Percentiles rank a stretch among this genome's conserved stretches.
phyloP scores from a whole-genome alignment of 2,329 filamentous ascomycete species.

The Blastomyces percursus region DNA sequence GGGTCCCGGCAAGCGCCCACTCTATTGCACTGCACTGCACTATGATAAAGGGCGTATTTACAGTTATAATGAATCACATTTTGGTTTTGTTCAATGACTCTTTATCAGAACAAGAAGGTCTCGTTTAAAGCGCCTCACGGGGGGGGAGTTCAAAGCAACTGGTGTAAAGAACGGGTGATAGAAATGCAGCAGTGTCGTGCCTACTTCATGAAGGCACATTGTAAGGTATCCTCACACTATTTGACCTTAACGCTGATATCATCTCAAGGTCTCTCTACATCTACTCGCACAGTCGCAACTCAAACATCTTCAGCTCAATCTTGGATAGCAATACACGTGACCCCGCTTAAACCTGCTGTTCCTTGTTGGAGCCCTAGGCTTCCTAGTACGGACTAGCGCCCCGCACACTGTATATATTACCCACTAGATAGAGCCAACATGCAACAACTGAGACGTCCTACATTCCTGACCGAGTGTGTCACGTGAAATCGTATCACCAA shows the following conservation, averaged over 20 bases:
- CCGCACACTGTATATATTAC: no score
- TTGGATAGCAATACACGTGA: neutral
- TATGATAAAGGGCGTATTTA: neutral
- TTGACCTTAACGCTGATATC: neutral
- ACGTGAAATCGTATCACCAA: slow-evolving; percentile 3
- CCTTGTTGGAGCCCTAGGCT: no score
- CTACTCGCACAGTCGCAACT: neutral
- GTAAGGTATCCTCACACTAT: neutral
- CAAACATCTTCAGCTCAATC: no score
- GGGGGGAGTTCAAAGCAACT: neutral
- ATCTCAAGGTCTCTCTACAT: neutral
- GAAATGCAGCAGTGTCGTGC: neutral
- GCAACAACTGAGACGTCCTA: no score
- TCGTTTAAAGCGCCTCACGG: neutral
- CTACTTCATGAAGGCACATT: neutral
- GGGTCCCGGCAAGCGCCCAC: neutral
- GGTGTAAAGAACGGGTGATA: neutral
- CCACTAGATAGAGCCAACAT: no score
- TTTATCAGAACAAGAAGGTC: neutral
- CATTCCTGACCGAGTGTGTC: no score
- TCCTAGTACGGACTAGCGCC: no score
- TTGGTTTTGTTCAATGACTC: neutral
- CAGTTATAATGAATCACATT: neutral
- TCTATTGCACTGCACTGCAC: neutral
- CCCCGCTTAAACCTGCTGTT: neutral